Percentiles rank a stretch among this genome's conserved stretches.
Conservation (phyloP, 2,329 filamentous ascomycete genomes). For the Zopfia rhizophila region DNA sequence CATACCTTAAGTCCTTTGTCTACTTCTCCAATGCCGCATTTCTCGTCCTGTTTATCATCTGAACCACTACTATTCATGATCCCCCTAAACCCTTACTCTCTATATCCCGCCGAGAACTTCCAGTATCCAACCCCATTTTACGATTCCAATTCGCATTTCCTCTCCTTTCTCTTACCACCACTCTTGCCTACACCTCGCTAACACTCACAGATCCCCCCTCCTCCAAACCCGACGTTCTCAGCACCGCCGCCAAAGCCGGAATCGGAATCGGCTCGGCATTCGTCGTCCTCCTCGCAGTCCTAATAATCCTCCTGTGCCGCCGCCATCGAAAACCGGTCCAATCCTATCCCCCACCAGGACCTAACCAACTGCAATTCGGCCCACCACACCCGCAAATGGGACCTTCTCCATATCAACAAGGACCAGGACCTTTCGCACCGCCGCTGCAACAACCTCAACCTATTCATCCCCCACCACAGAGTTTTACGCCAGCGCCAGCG, state of each 20-base stretch:
- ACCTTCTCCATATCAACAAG: slow-evolving; percentile 17
- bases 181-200: not conserved
- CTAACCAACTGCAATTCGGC: slow-evolving; percentile 3
- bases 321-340: slow-evolving; percentile 14
- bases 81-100: not conserved
- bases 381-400: slow-evolving; percentile 15
- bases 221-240: slow-evolving; percentile 3
- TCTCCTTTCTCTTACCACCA: not conserved
- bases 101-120: not conserved
- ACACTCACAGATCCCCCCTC: not conserved
- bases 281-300: slow-evolving; percentile 22
- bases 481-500: slow-evolving; percentile 5
- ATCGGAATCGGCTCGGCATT: slow-evolving; percentile 25
- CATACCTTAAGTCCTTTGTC: too few species aligned
- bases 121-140: not conserved
- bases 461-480: slow-evolving; percentile 9
- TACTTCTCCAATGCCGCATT: too few species aligned
- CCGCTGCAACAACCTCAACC: slow-evolving; percentile 20
- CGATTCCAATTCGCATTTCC: not conserved
- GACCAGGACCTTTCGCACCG: slow-evolving; percentile 16
- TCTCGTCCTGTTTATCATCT: too few species aligned
- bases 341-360: slow-evolving; percentile 9
- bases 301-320: slow-evolving; percentile 20
- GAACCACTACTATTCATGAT: slow-evolving; percentile 3
- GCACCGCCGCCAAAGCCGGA: slow-evolving; percentile 26